Evolutionary conservation across 768 basidiomycete species (phyloP), one percentile per base, ranked within the genome.

Genomic region (Calocybe indica): DNA sequence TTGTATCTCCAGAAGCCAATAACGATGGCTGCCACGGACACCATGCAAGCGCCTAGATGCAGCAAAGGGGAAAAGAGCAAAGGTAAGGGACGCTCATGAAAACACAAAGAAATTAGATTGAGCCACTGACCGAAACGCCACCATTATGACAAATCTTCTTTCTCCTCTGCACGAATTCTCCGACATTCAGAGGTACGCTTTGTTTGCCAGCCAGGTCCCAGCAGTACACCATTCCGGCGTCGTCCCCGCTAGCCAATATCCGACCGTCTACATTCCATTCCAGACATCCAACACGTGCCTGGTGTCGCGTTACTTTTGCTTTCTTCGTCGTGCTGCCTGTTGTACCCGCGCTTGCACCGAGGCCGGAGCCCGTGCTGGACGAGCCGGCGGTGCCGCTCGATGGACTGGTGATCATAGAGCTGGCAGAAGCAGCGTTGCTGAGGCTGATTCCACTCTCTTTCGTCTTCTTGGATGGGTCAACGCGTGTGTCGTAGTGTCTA

Each of bases 1-100:
- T 71, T 2, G 74, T 69, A 37, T 84, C 91, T 0, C 91, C 92
- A 0, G 85, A 79, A 0, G 89, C 88, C 38, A 94, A 77, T 3
- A 91, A 69, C 12, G 82, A 82, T 0, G 82, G 74, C 58, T 89
- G 82, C 92, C 92, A 94, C 0, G 92, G 88, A 52, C 85, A 91
- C 83, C 92, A 95, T 1, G 89, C 84, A 45, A 94, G 67, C 0
- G 92, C 89, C 88, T 89, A 53, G 10, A 48, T 47, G 33, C 13
- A 29, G 10, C 11, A 6, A 28, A 39, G 35, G n/a, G 34, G 31
- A 31, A 29, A 49, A 46, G 12, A 33, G 9, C 33, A 15, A n/a
- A 48, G 30, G 22, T 43, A 35, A 33, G 22, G 22, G 33, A 15
- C 8, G 45, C 22, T 37, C 38, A 22, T 22, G 46, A 47, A 7